Percentiles rank a stretch among this genome's conserved stretches.
phyloP scores from a whole-genome alignment of 2,329 filamentous ascomycete species.

The Davidsoniella neocaledoniae region DNA sequence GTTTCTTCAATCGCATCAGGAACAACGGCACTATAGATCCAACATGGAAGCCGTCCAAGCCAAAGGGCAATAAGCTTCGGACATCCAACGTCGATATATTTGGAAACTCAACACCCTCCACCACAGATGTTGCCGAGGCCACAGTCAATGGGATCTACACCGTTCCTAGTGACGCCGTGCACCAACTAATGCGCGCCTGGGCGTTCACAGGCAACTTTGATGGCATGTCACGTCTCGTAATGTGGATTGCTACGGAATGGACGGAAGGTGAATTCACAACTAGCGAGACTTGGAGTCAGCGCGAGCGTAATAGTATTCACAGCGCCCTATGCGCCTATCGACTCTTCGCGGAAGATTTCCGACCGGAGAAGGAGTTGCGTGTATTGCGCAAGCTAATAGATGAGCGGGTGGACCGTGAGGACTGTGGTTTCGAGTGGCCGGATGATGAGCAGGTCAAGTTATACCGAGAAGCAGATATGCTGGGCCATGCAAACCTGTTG shows the following conservation, averaged over 20 bases:
- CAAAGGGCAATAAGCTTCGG: too few relatives aligned
- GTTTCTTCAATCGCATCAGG: conserved; percentile 2
- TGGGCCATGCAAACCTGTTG: conserved; percentile 8
- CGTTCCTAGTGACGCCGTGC: conserved; percentile 4
- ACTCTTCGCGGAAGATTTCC: conserved; percentile 28
- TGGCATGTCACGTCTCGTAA: conserved; percentile 38
- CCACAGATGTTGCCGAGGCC: not conserved
- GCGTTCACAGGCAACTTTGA: conserved; percentile 42
- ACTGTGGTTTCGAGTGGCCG: conserved; percentile 24
- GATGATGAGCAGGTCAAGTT: conserved; percentile 20
- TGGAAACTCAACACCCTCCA: too few relatives aligned
- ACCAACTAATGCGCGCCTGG: conserved; percentile 34
- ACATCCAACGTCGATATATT: too few relatives aligned
- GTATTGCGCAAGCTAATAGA: conserved; percentile 19
- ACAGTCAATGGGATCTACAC: not conserved
- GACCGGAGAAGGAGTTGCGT: conserved; percentile 20
- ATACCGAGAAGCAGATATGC: conserved; percentile 16
- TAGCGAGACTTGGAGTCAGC: conserved; percentile 4
- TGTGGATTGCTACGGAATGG: conserved; percentile 41
- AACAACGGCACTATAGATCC: not conserved
- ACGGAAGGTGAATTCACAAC: conserved; percentile 18
- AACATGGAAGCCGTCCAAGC: too few relatives aligned
- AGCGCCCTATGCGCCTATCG: conserved; percentile 29
- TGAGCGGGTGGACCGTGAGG: conserved; percentile 15
- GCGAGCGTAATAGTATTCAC: conserved; percentile 21